phyloP scores from a whole-genome alignment of 1,284 basidiomycete species.

The Grifola frondosa region DNA sequence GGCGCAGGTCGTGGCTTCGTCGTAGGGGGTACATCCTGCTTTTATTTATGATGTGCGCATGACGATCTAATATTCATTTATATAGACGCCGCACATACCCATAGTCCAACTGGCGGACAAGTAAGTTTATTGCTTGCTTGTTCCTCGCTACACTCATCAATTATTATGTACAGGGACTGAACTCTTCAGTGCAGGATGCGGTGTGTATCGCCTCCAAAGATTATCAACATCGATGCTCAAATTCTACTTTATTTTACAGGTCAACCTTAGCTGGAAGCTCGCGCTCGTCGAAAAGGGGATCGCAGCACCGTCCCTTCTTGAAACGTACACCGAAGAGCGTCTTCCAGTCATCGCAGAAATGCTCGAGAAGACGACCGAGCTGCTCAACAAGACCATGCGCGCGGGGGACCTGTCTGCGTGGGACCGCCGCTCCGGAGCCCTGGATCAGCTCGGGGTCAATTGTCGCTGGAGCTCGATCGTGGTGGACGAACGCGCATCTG shows the following conservation, averaged over 20 bases:
- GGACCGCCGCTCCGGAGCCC: constrained; percentile 10
- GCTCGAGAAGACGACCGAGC: constrained; percentile 20
- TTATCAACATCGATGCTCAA: no score
- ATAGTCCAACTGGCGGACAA: constrained; percentile 33
- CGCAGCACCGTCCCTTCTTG: constrained; percentile 22
- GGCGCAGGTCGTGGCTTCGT: constrained; percentile 33
- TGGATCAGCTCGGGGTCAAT: constrained; percentile 45
- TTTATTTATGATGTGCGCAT: no score
- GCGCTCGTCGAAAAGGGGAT: constrained; percentile 28
- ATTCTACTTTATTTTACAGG: no score
- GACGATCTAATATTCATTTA: no score
- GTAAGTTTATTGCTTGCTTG: no score
- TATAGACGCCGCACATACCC: constrained; percentile 30
- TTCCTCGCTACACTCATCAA: no score
- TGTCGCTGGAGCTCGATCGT: constrained; percentile 47
- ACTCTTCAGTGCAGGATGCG: constrained; percentile 27
- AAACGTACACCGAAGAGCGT: constrained; percentile 28
- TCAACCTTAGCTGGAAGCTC: constrained; percentile 36
- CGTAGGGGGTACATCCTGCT: constrained; percentile 41
- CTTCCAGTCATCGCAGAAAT: constrained; percentile 28
- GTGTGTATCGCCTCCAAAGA: constrained; percentile 14
- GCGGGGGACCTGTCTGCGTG: not conserved
- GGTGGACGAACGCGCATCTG: constrained; percentile 40
- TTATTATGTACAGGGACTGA: no score
- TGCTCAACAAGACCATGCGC: constrained; percentile 2